These are phyloP conservation scores for Populus hybrid DNA, from an alignment of 441 rosid genomes.

Conservation along the genomic window DNA sequence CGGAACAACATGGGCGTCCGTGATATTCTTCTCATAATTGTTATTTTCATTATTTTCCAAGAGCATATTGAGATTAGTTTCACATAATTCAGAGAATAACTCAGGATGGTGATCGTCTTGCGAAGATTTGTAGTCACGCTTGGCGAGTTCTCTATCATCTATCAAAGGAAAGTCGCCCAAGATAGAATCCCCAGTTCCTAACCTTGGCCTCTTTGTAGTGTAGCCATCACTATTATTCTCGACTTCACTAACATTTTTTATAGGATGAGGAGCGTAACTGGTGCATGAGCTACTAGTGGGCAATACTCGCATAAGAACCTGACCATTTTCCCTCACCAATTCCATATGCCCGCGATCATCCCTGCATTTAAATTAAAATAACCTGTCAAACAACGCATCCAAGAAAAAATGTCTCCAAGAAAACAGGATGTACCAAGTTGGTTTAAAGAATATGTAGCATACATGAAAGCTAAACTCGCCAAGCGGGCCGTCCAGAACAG, in stretches of 20 bases:
- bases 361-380: constrained; percentile 29
- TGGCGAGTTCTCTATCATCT: background rate
- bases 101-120: constrained; percentile 11
- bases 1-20: constrained; percentile 42
- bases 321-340: constrained; percentile 39
- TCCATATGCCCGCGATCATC: constrained; percentile 31
- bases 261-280: constrained; percentile 1
- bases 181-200: constrained; percentile 6
- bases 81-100: background rate
- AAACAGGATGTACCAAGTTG: too few relatives aligned
- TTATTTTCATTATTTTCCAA: background rate
- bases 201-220: constrained; percentile 12
- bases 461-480: constrained; percentile 19
- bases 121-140: background rate
- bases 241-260: background rate
- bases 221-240: background rate
- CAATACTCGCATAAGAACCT: constrained; percentile 17
- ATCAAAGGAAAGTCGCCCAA: background rate
- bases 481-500: constrained; percentile 1
- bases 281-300: constrained; percentile 13
- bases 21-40: constrained; percentile 2
- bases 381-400: background rate
- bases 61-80: constrained; percentile 5
- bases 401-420: background rate
- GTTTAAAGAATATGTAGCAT: background rate